A percentile compares a stretch with the other conserved stretches of the same genome.
phyloP scores from a whole-genome alignment of 805 yeast genomes.

The Metschnikowia arizonensis region DNA sequence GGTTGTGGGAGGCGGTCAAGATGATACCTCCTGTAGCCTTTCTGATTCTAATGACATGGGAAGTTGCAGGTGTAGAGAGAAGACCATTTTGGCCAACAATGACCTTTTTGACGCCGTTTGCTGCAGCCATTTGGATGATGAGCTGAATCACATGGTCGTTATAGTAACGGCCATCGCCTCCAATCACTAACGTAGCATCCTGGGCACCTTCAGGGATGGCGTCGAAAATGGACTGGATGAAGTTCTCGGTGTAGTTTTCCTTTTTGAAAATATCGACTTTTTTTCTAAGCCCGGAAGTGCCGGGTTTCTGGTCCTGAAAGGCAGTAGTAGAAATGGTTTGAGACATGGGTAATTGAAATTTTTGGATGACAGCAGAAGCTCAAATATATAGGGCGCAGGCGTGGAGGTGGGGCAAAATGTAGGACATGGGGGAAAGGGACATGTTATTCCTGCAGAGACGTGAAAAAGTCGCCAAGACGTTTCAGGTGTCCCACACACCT shows the following conservation, averaged over 20 bases:
- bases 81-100: conserved; percentile 87
- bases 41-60: conserved; percentile 78
- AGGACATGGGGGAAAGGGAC: neutral
- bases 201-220: conserved; percentile 87
- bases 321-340: conserved; percentile 57
- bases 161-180: conserved; percentile 96
- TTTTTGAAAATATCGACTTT: conserved; percentile 81
- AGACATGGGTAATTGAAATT: conserved; percentile 13
- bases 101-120: conserved; percentile 81
- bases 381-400: conserved; percentile 2
- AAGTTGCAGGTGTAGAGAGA: conserved; percentile 93
- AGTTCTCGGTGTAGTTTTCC: conserved; percentile 83
- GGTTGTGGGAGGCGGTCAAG: conserved; percentile 94
- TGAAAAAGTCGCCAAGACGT: neutral
- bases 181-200: conserved; percentile 77
- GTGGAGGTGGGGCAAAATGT: conserved; percentile 6
- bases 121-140: conserved; percentile 82
- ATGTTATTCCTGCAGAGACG: conserved; percentile 2
- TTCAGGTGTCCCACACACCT: conserved; percentile 3
- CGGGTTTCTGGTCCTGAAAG: conserved; percentile 91
- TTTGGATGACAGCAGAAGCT: neutral
- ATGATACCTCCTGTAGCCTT: conserved; percentile 91
- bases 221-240: conserved; percentile 78
- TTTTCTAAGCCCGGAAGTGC: conserved; percentile 95
- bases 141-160: conserved; percentile 75